Conservation (phyloP, 495 filamentous ascomycete species). For the Darksidea phi region DNA sequence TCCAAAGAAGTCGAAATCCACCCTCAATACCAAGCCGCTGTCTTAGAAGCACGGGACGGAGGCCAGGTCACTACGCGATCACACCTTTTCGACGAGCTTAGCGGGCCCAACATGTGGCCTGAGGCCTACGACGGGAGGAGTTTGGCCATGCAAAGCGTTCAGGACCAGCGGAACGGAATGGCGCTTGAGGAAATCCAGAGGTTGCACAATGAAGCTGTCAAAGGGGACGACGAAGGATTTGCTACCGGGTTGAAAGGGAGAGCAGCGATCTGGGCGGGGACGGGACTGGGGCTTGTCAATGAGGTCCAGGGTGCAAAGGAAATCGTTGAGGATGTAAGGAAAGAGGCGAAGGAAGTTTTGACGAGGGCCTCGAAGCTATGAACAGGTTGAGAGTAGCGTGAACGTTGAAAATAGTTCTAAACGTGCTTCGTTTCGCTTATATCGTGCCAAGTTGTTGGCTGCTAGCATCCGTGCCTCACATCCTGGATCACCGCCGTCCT, state of each 20-base stretch:
- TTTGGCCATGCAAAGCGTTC: constrained; percentile 60
- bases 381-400: no score
- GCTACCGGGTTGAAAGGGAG: constrained; percentile 53
- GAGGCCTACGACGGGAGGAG: constrained; percentile 60
- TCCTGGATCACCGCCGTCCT: no score
- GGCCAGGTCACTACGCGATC: constrained; percentile 62
- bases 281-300: constrained; percentile 54
- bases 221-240: constrained; percentile 48
- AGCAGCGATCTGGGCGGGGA: constrained; percentile 66
- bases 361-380: neutral
- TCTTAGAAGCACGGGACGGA: constrained; percentile 62
- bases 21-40: constrained; percentile 57
- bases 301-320: constrained; percentile 47
- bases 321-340: constrained; percentile 47
- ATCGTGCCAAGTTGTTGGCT: no score
- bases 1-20: constrained; percentile 61
- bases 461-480: no score
- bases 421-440: no score
- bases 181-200: constrained; percentile 57
- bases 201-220: constrained; percentile 53
- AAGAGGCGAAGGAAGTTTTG: constrained; percentile 28
- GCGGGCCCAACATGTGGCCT: constrained; percentile 70
- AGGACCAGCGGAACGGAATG: constrained; percentile 56
- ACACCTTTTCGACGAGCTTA: constrained; percentile 66
- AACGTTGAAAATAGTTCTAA: no score